phyloP scores from a whole-genome alignment of 306 rosid genomes.

The Sophora flavescens region DNA sequence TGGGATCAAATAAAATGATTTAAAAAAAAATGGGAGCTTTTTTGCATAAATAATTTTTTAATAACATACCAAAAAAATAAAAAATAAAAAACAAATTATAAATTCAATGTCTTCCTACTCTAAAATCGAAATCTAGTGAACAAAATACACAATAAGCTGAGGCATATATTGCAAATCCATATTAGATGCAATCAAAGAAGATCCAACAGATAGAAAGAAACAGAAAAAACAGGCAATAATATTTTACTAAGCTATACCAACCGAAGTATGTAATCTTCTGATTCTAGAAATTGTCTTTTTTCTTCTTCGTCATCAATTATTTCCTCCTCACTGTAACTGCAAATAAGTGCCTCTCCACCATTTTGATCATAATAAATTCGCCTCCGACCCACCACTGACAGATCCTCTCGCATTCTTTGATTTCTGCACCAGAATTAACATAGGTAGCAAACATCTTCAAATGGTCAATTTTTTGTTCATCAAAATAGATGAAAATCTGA shows the following conservation, averaged over 20 bases:
- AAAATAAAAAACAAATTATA: no score
- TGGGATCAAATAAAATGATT: no score
- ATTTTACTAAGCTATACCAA: conserved; percentile 58
- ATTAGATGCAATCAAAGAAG: no score
- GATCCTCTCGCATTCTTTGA: conserved; percentile 99
- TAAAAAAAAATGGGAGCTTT: no score
- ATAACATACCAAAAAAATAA: no score
- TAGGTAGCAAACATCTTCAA: conserved; percentile 38
- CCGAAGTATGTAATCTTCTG: conserved; percentile 97
- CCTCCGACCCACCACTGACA: conserved; percentile 91
- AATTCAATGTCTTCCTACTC: no score
- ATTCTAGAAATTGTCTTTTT: conserved; percentile 78
- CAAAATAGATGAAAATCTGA: no score
- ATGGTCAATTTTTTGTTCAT: conserved; percentile 13
- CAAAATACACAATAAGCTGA: no score
- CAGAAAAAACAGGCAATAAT: conserved; percentile 37
- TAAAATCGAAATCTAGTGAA: no score
- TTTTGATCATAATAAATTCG: conserved; percentile 97
- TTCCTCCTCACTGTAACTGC: conserved; percentile 99
- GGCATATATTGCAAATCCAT: no score
- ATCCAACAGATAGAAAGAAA: conserved; percentile 17
- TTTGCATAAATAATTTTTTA: no score
- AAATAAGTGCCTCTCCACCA: conserved; percentile 98
- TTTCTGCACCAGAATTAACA: conserved; percentile 64
- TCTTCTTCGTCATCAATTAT: conserved; percentile 89